Percentiles rank a stretch among this genome's conserved stretches.
Evolutionary conservation across 768 basidiomycete species (phyloP).

Genomic region (Kockovaella imperatae): DNA sequence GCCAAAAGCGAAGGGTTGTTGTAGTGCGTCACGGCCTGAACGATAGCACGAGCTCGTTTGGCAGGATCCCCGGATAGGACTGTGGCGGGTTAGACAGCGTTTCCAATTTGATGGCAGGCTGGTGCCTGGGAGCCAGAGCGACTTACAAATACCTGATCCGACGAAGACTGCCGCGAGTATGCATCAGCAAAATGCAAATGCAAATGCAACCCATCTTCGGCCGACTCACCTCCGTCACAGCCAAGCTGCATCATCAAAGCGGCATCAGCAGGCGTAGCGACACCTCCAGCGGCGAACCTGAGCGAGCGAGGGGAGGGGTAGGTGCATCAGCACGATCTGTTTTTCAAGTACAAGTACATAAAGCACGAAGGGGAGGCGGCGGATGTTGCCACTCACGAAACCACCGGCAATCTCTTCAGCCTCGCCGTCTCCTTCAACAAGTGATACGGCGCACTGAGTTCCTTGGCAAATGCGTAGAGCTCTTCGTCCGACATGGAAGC

Average conservation of each 20-base stretch:
- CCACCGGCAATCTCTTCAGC: constrained; percentile 84
- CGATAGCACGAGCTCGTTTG: constrained; percentile 88
- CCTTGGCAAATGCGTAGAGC: constrained; percentile 81
- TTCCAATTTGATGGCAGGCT: neutral
- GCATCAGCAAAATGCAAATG: neutral
- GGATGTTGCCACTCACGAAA: constrained; percentile 48
- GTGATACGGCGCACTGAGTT: constrained; percentile 73
- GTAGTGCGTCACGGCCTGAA: constrained; percentile 94
- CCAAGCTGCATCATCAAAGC: constrained; percentile 99
- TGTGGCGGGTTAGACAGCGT: constrained; percentile 3
- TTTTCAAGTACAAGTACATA: neutral
- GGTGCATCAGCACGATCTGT: neutral
- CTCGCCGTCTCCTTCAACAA: constrained; percentile 92
- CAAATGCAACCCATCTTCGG: constrained; percentile 6
- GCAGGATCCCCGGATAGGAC: constrained; percentile 80
- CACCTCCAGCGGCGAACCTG: constrained; percentile 82
- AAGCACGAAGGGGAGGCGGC: neutral
- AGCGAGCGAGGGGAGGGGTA: no score
- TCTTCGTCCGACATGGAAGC: constrained; percentile 90
- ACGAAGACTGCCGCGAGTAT: constrained; percentile 66
- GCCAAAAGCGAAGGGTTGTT: constrained; percentile 89
- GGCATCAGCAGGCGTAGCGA: constrained; percentile 93
- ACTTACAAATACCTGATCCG: constrained; percentile 94
- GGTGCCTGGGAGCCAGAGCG: constrained; percentile 47
- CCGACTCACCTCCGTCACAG: constrained; percentile 75